phyloP scores from a whole-genome alignment of 805 yeast species.

The Suhomyces sp. region DNA sequence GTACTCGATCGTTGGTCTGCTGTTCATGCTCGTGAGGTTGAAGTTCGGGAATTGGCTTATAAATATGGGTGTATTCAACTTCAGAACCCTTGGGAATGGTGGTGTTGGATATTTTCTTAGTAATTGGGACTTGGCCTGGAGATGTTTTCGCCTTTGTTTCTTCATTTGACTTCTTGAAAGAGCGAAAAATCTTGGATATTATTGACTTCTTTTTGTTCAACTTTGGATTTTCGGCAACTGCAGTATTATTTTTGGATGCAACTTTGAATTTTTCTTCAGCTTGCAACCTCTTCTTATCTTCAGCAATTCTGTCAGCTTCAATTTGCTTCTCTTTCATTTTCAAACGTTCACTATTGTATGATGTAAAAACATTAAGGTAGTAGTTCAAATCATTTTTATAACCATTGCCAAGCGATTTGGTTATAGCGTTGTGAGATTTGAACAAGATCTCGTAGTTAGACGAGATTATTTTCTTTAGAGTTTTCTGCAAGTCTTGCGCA shows the following conservation, averaged over 20 bases:
- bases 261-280: neutral
- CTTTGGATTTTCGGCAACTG: neutral
- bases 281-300: neutral
- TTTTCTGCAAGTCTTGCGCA: conserved; percentile 17
- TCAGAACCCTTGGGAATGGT: conserved; percentile 24
- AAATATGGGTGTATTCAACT: conserved; percentile 18
- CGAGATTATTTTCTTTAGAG: conserved; percentile 21
- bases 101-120: conserved; percentile 14
- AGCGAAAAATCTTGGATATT: conserved; percentile 7
- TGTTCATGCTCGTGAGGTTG: neutral
- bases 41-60: conserved; percentile 24
- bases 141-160: neutral
- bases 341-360: conserved; percentile 2
- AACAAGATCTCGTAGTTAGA: conserved; percentile 19
- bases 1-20: neutral
- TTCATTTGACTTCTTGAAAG: conserved; percentile 5
- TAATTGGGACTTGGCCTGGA: neutral
- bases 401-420: conserved; percentile 19
- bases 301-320: neutral
- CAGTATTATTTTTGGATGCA: neutral
- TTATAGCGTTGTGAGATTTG: conserved; percentile 20
- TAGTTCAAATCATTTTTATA: conserved; percentile 16
- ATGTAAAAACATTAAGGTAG: conserved; percentile 8
- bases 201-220: conserved; percentile 8
- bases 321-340: neutral